These are phyloP conservation scores for Barnettozyma sp. DNA, from an alignment of 805 yeast species.

Conservation along the genomic window DNA sequence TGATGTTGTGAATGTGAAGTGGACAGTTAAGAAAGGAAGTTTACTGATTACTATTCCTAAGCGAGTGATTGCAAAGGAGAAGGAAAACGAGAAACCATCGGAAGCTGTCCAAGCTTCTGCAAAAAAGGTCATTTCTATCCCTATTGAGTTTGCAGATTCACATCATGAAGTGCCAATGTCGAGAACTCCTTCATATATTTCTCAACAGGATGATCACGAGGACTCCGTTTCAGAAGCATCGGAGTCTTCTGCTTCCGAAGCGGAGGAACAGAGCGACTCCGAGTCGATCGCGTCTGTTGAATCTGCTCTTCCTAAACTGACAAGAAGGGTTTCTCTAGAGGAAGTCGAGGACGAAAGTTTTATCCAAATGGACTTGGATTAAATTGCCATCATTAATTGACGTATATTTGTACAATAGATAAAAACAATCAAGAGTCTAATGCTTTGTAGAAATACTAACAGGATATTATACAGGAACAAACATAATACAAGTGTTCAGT, in stretches of 20 bases:
- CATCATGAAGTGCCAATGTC: conserved; percentile 5
- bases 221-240: conserved; percentile 5
- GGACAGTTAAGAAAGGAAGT: conserved; percentile 11
- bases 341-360: conserved; percentile 22
- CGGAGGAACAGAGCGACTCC: conserved; percentile 1
- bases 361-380: conserved; percentile 12
- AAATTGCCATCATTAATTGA: background rate
- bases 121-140: background rate
- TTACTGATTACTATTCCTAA: conserved; percentile 18
- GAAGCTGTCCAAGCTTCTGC: no score
- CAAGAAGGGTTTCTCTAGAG: conserved; percentile 18
- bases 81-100: no score
- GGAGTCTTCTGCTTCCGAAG: conserved; percentile 5
- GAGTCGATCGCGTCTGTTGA: conserved; percentile 7
- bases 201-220: conserved; percentile 1
- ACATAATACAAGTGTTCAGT: conserved; percentile 36
- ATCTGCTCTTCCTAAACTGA: conserved; percentile 16
- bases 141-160: conserved; percentile 3
- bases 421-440: no score
- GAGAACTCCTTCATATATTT: conserved; percentile 8
- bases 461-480: no score
- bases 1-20: conserved; percentile 12
- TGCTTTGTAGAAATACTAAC: no score
- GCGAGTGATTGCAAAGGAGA: conserved; percentile 2
- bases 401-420: conserved; percentile 6